Conservation (phyloP, 495 filamentous ascomycete genomes). For the Darksidea phi region DNA sequence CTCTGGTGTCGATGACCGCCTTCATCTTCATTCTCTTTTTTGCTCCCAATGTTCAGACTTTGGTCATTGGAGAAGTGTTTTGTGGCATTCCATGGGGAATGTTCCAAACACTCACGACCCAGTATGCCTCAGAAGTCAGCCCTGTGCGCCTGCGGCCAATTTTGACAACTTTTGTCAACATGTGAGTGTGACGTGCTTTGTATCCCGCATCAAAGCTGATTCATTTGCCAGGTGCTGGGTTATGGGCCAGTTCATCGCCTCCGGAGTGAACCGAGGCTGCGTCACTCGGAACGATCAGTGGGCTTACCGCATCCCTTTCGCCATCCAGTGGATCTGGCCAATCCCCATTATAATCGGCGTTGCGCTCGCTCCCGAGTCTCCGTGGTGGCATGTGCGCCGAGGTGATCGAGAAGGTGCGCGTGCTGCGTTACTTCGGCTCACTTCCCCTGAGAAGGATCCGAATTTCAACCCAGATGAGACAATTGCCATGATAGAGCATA, state of each 20-base stretch:
- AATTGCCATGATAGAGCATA: slow-evolving; percentile 33
- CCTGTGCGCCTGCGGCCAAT: slow-evolving; percentile 31
- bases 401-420: slow-evolving; percentile 23
- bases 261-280: slow-evolving; percentile 36
- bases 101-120: slow-evolving; percentile 38
- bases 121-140: slow-evolving; percentile 39
- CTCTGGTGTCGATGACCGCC: slow-evolving; percentile 27
- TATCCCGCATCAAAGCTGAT: not conserved
- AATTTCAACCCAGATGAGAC: slow-evolving; percentile 29
- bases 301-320: slow-evolving; percentile 41
- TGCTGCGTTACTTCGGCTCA: slow-evolving; percentile 16
- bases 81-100: slow-evolving; percentile 40
- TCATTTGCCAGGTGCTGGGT: slow-evolving; percentile 33
- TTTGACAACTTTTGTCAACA: slow-evolving; percentile 35
- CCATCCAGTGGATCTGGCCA: slow-evolving; percentile 42
- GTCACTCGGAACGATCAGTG: slow-evolving; percentile 31
- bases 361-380: slow-evolving; percentile 33
- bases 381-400: slow-evolving; percentile 31
- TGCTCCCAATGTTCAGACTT: slow-evolving; percentile 32
- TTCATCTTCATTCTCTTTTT: slow-evolving; percentile 42
- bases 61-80: slow-evolving; percentile 36
- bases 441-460: slow-evolving; percentile 23
- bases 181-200: slow-evolving; percentile 10
- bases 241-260: slow-evolving; percentile 39
- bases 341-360: slow-evolving; percentile 37